phyloP scores from a whole-genome alignment of 176 grass and related monocot genomes.

The Musa itinerans region DNA sequence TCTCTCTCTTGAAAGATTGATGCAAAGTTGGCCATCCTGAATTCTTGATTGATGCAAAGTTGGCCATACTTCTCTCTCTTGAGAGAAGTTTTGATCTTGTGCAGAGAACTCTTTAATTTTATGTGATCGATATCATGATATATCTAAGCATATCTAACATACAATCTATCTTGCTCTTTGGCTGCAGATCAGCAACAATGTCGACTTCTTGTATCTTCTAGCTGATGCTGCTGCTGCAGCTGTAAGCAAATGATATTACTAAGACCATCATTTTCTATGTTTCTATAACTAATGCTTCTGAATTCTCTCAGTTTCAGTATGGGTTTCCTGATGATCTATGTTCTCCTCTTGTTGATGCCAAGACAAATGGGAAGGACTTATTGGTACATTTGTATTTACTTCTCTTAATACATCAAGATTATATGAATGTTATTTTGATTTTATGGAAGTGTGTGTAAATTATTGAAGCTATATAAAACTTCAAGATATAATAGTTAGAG shows the following conservation, averaged over 20 bases:
- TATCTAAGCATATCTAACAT: too few relatives aligned
- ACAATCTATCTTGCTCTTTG: constrained; percentile 2
- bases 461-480: too few relatives aligned
- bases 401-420: background rate
- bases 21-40: too few relatives aligned
- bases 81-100: too few relatives aligned
- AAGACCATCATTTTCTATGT: constrained; percentile 1
- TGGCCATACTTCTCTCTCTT: too few relatives aligned
- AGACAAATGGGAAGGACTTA: constrained; percentile 46
- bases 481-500: too few relatives aligned
- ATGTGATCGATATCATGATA: too few relatives aligned
- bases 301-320: constrained; percentile 74
- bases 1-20: too few relatives aligned
- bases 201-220: constrained; percentile 74
- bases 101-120: too few relatives aligned
- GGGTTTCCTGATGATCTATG: constrained; percentile 83
- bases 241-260: constrained; percentile 28
- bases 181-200: constrained; percentile 63
- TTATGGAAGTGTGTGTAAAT: too few relatives aligned
- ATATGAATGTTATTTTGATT: too few relatives aligned
- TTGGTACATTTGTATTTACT: constrained; percentile 42
- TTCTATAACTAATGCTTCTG: constrained; percentile 3
- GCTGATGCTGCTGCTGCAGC: constrained; percentile 55
- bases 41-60: too few relatives aligned
- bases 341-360: constrained; percentile 61